Evolutionary conservation across 129 eudicot species (phyloP).

Genomic region (Tagetes patula): DNA sequence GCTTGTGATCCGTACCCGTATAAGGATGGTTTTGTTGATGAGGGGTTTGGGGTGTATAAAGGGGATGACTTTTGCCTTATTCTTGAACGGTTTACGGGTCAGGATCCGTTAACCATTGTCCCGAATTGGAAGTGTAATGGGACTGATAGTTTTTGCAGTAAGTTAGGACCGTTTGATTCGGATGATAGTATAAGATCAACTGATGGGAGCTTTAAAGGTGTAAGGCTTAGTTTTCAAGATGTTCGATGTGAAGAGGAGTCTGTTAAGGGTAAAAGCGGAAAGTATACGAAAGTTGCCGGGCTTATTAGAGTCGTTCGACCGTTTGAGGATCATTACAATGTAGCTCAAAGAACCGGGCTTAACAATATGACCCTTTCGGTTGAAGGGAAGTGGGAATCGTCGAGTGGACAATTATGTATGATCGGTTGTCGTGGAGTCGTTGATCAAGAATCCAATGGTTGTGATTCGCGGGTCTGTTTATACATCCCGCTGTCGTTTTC

Average conservation of each 20-base stretch:
- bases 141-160: conserved; percentile 59
- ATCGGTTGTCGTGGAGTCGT: conserved; percentile 63
- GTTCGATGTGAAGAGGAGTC: conserved; percentile 53
- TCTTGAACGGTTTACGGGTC: conserved; percentile 61
- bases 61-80: conserved; percentile 71
- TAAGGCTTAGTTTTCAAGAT: conserved; percentile 68
- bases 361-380: conserved; percentile 77
- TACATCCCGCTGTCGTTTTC: conserved; percentile 84
- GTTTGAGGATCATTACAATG: conserved; percentile 54
- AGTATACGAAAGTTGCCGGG: conserved; percentile 52
- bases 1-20: conserved; percentile 92
- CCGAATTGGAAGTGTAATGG: conserved; percentile 94
- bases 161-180: conserved; percentile 73
- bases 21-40: conserved; percentile 38
- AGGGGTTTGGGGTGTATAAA: conserved; percentile 55
- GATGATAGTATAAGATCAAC: conserved; percentile 54
- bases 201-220: conserved; percentile 73
- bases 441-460: conserved; percentile 35
- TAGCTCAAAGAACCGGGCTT: conserved; percentile 71
- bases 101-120: conserved; percentile 57
- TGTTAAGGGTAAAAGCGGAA: conserved; percentile 23
- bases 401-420: conserved; percentile 95
- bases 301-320: conserved; percentile 68
- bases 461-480: conserved; percentile 79
- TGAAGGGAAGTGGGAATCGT: conserved; percentile 90